Evolutionary conservation across 202 grass and related monocot genomes (phyloP).

Genomic region (Cymbopogon flexuosus): DNA sequence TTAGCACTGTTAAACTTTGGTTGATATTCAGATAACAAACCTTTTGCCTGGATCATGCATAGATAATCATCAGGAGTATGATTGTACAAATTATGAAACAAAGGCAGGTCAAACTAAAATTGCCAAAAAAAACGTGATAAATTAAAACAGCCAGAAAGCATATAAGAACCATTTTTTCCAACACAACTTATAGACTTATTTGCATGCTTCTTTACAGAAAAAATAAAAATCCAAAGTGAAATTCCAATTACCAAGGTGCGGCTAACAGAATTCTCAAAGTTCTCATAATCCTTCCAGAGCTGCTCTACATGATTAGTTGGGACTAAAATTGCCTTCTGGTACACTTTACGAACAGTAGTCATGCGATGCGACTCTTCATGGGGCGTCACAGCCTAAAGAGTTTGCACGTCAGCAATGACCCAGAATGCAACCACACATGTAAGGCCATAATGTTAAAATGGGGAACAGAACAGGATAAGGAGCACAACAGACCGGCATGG

Average conservation of each 20-base stretch:
- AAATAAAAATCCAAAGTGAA: background rate
- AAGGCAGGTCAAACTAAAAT: constrained; percentile 2
- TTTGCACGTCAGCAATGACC: constrained; percentile 18
- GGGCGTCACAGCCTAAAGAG: constrained; percentile 47
- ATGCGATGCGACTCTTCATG: constrained; percentile 88
- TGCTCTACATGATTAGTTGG: constrained; percentile 90
- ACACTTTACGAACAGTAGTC: constrained; percentile 81
- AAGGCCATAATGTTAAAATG: background rate
- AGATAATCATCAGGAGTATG: constrained; percentile 11
- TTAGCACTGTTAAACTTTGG: constrained; percentile 96
- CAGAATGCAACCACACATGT: constrained; percentile 9
- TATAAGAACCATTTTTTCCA: constrained; percentile 4
- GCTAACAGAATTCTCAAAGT: constrained; percentile 93
- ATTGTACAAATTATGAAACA: constrained; percentile 8
- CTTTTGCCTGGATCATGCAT: constrained; percentile 75
- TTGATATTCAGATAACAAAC: constrained; percentile 91
- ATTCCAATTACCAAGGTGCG: constrained; percentile 65
- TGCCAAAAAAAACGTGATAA: background rate
- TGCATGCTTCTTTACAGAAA: background rate
- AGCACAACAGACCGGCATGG: constrained; percentile 67
- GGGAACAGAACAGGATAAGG: constrained; percentile 20
- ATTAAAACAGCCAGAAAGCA: background rate
- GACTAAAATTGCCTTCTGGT: constrained; percentile 94
- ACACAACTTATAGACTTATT: background rate
- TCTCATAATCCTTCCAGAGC: constrained; percentile 92